Evolutionary conservation across 2,329 filamentous ascomycete species (phyloP), one percentile per base, ranked within the genome.

Genomic region (Diplodia intermedia): DNA sequence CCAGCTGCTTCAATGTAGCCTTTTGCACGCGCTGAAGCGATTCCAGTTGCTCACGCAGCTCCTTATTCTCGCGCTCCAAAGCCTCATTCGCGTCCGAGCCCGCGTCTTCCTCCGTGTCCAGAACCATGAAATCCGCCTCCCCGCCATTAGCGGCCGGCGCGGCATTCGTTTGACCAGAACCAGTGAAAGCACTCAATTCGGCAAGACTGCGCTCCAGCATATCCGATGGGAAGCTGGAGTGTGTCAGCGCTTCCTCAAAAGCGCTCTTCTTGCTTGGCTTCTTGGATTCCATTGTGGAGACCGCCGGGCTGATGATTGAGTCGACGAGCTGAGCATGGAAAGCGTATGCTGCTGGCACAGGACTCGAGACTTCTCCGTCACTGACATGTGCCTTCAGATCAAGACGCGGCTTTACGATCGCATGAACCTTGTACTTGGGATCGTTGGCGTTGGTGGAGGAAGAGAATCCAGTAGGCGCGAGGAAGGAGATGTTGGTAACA

Each of bases 361-460:
- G 70, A 11, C 79, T 80, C 68, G 70, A 75, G 33, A 71, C 71
- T 18, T 68, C 68, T n/a, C 54, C 65, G 67, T 73, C 73, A 12
- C 70, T 73, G 14, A 72, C 72, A 65, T 79, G 71, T 40, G 79
- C 79, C n/a, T 56, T 68, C 49, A 86, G 85, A 61, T 85, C 88
- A 69, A 90, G 85, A 70, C 88, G 89, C n/a, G 94, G 94, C 81
- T 97, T 97, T 69, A 94, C 85, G 29, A 97, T 85, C 1, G 85
- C 86, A 63, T 83, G 81, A 26, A 86, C 79, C 18, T 86, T 82
- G 71, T 87, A 84, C 1, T 85, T 75, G 70, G 71, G 43, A 73
- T 70, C 29, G 73, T 70, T 23, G 20, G 62, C 29, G 73, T 70
- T 23, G 20, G 62, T 68, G 69, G 73, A 50, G 72, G 75, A 71